A percentile compares a stretch with the other conserved stretches of the same genome.
phyloP scores from a whole-genome alignment of 1,284 basidiomycete species.

The Phenoliferia sp. region DNA sequence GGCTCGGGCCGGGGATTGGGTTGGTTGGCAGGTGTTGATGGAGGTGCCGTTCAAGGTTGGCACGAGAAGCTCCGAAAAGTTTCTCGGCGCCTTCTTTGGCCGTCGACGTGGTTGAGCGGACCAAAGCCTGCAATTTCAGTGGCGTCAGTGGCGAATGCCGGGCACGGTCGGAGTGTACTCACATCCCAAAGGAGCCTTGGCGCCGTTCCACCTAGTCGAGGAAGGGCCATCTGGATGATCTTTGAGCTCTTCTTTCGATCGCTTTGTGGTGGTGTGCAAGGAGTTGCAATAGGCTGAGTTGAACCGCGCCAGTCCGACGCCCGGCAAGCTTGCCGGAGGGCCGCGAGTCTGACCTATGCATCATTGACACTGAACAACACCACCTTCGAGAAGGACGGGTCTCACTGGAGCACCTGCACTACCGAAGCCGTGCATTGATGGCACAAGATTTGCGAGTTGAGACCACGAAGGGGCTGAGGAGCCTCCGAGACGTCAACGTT shows the following conservation, averaged over 20 bases:
- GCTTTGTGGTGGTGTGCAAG: too few species aligned
- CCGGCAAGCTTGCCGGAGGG: too few species aligned
- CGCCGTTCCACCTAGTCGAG: background rate
- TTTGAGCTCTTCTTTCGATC: too few species aligned
- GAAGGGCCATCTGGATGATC: background rate
- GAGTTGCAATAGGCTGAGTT: too few species aligned
- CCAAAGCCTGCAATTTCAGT: background rate
- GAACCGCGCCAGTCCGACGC: too few species aligned
- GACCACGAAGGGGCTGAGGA: background rate
- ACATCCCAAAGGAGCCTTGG: background rate
- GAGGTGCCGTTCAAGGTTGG: background rate
- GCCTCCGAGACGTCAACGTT: background rate
- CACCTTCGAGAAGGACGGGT: background rate
- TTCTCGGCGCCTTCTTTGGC: background rate
- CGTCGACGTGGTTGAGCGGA: background rate
- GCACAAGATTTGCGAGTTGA: background rate
- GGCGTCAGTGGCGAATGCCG: background rate
- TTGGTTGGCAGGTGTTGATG: background rate
- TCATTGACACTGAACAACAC: background rate
- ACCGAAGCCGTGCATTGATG: background rate
- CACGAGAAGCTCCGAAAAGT: background rate
- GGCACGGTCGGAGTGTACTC: background rate
- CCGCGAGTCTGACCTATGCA: too few species aligned
- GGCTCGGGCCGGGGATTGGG: background rate
- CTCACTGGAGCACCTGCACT: background rate